A percentile compares a stretch with the other conserved stretches of the same genome.
Evolutionary conservation across 805 yeast genomes (phyloP).

Genomic region (Metschnikowia cubensis): DNA sequence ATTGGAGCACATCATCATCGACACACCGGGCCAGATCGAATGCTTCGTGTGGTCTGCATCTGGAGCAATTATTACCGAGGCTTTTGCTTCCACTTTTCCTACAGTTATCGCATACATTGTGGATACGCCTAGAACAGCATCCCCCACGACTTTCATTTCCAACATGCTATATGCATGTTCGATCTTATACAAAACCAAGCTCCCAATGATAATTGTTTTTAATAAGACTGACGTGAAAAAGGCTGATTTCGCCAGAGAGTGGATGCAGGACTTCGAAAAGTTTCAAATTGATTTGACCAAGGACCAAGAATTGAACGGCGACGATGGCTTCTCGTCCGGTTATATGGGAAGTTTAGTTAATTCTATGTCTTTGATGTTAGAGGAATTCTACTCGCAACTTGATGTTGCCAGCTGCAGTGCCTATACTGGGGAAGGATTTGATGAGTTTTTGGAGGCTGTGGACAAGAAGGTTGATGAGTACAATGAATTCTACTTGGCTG

Average conservation of each 20-base stretch:
- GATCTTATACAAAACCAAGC: conserved; percentile 87
- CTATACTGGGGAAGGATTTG: conserved; percentile 91
- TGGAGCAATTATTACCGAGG: conserved; percentile 93
- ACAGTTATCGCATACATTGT: conserved; percentile 94
- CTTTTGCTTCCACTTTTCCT: conserved; percentile 93
- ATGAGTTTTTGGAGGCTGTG: conserved; percentile 80
- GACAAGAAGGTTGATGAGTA: conserved; percentile 86
- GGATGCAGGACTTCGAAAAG: conserved; percentile 96
- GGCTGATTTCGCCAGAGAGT: conserved; percentile 83
- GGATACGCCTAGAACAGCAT: conserved; percentile 91
- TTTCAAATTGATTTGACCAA: conserved; percentile 75
- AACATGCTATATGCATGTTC: conserved; percentile 99
- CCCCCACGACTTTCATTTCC: conserved; percentile 96
- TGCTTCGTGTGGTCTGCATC: conserved; percentile 98
- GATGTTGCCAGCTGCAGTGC: conserved; percentile 93
- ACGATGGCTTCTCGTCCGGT: conserved; percentile 63
- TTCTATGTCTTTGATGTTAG: conserved; percentile 93
- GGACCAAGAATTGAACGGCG: conserved; percentile 64
- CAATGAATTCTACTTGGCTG: conserved; percentile 75
- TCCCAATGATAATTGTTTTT: conserved; percentile 95
- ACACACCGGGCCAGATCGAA: conserved; percentile 98
- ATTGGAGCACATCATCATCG: conserved; percentile 73
- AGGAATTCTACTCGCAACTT: conserved; percentile 88
- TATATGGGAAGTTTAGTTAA: conserved; percentile 93
- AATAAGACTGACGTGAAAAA: conserved; percentile 88